phyloP scores from a whole-genome alignment of 139 green algal genomes.

The Micromonas pusilla region DNA sequence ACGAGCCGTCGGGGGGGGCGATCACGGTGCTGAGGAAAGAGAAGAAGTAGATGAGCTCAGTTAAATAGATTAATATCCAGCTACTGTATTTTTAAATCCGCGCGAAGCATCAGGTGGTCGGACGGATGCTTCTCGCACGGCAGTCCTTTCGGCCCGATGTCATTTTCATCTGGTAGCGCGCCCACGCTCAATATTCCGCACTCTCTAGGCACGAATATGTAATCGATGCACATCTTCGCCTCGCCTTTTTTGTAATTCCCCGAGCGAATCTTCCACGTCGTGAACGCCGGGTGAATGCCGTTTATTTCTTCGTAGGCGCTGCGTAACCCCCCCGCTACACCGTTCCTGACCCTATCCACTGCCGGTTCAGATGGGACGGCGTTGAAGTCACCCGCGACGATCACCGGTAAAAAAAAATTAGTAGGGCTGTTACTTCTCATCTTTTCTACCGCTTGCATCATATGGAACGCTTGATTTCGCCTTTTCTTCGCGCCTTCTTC shows the following conservation, averaged over 20 bases:
- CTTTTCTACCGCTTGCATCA: neutral
- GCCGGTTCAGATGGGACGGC: neutral
- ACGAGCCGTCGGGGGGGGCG: neutral
- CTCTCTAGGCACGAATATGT: slow-evolving; percentile 12
- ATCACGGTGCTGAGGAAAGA: neutral
- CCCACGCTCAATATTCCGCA: neutral
- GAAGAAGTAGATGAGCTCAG: too few relatives aligned
- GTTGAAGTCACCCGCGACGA: slow-evolving; percentile 17
- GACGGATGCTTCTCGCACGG: neutral
- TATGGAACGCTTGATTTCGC: neutral
- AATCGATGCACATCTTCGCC: slow-evolving; percentile 7
- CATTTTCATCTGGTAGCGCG: neutral
- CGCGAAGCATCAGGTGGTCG: slow-evolving; percentile 17
- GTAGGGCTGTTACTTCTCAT: neutral
- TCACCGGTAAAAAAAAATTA: neutral
- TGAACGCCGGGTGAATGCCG: neutral
- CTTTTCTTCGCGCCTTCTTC: neutral
- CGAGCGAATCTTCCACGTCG: slow-evolving; percentile 16
- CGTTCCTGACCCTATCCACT: neutral
- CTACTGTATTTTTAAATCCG: too few relatives aligned
- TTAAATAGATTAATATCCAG: too few relatives aligned
- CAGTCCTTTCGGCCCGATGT: neutral
- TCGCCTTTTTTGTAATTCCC: slow-evolving; percentile 9
- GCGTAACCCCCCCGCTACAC: neutral
- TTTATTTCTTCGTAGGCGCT: neutral